A percentile compares a stretch with the other conserved stretches of the same genome.
These are phyloP conservation scores for Leccinum ponderosum DNA, from an alignment of 1,284 basidiomycete species.

Conservation along the genomic window DNA sequence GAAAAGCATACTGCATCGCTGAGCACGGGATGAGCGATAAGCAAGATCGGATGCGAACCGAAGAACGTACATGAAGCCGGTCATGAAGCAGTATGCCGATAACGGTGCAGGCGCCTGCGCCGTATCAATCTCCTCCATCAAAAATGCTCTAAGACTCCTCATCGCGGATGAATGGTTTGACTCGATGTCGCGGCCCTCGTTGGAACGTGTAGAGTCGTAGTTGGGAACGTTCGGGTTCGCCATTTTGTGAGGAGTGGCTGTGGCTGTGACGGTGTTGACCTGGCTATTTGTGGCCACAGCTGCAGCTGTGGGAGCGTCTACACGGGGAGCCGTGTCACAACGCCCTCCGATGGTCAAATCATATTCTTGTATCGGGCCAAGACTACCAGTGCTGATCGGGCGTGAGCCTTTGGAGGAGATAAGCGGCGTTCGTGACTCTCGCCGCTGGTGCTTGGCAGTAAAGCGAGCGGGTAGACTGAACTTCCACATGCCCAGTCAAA, in stretches of 20 bases:
- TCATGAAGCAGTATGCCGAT: slow-evolving; percentile 82
- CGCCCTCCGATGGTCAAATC: neutral
- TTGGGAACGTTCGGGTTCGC: neutral
- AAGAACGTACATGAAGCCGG: slow-evolving; percentile 69
- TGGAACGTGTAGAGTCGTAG: neutral
- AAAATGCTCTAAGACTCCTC: slow-evolving; percentile 23
- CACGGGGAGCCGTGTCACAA: neutral
- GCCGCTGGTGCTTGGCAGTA: slow-evolving; percentile 13
- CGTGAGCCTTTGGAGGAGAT: slow-evolving; percentile 13
- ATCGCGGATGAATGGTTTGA: slow-evolving; percentile 5
- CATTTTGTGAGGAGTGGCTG: neutral
- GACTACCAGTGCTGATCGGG: slow-evolving; percentile 11
- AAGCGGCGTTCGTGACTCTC: slow-evolving; percentile 16
- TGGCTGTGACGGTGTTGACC: slow-evolving; percentile 2
- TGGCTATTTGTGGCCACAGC: neutral
- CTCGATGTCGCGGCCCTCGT: slow-evolving; percentile 12
- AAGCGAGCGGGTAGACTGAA: slow-evolving; percentile 12
- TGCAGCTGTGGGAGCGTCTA: neutral
- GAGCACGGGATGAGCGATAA: slow-evolving; percentile 5
- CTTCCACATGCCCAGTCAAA: slow-evolving; percentile 16
- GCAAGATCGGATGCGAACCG: neutral
- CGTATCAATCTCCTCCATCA: slow-evolving; percentile 61
- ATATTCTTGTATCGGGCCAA: slow-evolving; percentile 15
- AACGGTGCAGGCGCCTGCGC: slow-evolving; percentile 58
- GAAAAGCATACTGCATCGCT: slow-evolving; percentile 78